Evolutionary conservation across 139 green algal genomes (phyloP), one percentile per base, ranked within the genome.

Genomic region (Tetradesmus lagerheimii): DNA sequence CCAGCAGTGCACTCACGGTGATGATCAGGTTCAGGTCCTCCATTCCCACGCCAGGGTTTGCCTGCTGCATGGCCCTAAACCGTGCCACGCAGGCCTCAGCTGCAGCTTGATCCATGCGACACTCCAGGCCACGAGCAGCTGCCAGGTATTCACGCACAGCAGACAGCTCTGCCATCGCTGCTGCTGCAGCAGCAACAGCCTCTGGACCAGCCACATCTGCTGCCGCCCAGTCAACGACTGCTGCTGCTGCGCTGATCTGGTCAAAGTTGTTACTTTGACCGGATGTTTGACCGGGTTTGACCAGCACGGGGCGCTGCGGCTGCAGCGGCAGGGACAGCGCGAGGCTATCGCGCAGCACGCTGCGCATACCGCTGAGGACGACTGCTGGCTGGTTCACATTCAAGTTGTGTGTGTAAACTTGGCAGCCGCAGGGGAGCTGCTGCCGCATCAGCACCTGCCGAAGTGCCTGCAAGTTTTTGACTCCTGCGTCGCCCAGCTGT

Each of bases 401-500:
- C 62, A 95, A 94, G 83, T 89, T 94, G 80, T 93, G 95, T 74
- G n/a, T 88, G 93, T 95, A 98, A 62, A 93, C 93, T 83, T 96
- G 91, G 80, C 97, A 97, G 85, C 97, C 94, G 92, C 96, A 97
- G 23, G 87, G 66, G 37, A 98, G 88, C 39, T 89, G 53, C 91
- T 98, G 83, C 12, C 81, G 47, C 29, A 75, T 37, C 87, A 96
- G 88, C 1, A 97, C 81, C 4, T 39, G n/a, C 39, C 92, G 35
- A 25, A 97, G 80, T 0, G 95, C 95, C 92, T 95, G 93, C 47
- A 97, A 64, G 85, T 95, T 96, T 35, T 66, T 82, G 38, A 96
- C 82, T 0, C 96, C 96, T 35, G 88, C 62, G 57, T 94, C 88
- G 0, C 31, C 78, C 34, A 98, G 92, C n/a, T 93, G 91, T 12